These are phyloP conservation scores for Penicillium psychrofluorescens DNA, from an alignment of 495 filamentous ascomycete genomes.

Conservation along the genomic window DNA sequence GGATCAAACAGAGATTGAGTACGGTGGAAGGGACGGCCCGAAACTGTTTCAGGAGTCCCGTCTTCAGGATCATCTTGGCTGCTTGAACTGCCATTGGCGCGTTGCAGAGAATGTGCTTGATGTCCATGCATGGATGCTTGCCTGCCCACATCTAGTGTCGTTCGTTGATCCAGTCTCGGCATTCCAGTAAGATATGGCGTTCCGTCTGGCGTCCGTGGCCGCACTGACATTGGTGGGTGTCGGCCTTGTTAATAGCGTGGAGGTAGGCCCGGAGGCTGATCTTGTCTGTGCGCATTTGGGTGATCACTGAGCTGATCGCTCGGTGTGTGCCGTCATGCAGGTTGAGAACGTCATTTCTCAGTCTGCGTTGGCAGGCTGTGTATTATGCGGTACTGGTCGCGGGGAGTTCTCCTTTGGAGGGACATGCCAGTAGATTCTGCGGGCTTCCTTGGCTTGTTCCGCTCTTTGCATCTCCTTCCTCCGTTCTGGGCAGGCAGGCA, in stretches of 20 bases:
- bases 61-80: conserved; percentile 21
- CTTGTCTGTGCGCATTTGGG: conserved; percentile 23
- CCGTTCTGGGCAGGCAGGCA: too few relatives aligned
- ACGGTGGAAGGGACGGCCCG: conserved; percentile 7
- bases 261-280: conserved; percentile 25
- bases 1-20: too few relatives aligned
- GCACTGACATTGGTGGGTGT: conserved; percentile 19
- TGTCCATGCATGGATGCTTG: conserved; percentile 13
- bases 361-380: too few relatives aligned
- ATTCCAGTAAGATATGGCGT: conserved; percentile 24
- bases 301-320: conserved; percentile 22
- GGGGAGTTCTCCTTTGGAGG: too few relatives aligned
- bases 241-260: conserved; percentile 17
- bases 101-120: conserved; percentile 11
- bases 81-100: conserved; percentile 18
- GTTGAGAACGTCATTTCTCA: too few relatives aligned
- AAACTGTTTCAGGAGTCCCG: conserved; percentile 20
- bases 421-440: too few relatives aligned
- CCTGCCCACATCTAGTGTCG: conserved; percentile 17
- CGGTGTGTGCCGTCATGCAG: conserved; percentile 15
- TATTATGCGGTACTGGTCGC: too few relatives aligned
- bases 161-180: conserved; percentile 18
- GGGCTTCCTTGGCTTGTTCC: too few relatives aligned
- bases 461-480: too few relatives aligned
- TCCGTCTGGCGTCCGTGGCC: conserved; percentile 16